Conservation (phyloP, 176 grass and related monocot genomes). For the Tuctoria greenei region DNA sequence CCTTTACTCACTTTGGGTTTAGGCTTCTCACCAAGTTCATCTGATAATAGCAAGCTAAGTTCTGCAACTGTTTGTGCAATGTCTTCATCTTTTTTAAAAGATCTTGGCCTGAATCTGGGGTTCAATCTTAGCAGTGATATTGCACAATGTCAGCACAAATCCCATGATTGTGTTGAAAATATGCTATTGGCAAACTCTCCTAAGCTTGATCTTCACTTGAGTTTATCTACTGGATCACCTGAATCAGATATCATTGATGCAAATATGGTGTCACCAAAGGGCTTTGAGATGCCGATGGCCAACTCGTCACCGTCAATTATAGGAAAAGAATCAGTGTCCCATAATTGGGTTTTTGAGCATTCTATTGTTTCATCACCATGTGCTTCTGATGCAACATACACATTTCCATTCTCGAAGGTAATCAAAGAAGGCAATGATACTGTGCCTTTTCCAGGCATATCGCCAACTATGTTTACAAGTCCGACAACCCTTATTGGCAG, state of each 20-base stretch:
- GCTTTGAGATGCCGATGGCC: conserved; percentile 18
- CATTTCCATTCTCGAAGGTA: conserved; percentile 45
- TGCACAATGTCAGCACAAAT: conserved; percentile 40
- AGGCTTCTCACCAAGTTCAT: conserved; percentile 57
- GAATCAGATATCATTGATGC: conserved; percentile 56
- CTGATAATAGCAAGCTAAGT: conserved; percentile 71
- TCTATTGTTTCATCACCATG: conserved; percentile 33
- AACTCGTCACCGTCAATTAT: conserved; percentile 12
- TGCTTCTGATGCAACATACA: conserved; percentile 41
- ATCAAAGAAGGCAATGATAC: conserved; percentile 22
- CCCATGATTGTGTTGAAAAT: conserved; percentile 33
- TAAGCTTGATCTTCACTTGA: conserved; percentile 67
- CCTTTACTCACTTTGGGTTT: conserved; percentile 56
- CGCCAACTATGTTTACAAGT: conserved; percentile 48
- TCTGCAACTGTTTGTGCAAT: conserved; percentile 54
- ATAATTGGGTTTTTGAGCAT: conserved; percentile 50
- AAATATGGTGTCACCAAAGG: conserved; percentile 29
- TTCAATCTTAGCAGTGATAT: conserved; percentile 47
- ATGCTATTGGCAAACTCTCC: neutral
- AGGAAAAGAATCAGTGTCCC: conserved; percentile 44
- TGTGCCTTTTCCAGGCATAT: conserved; percentile 41
- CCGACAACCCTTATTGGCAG: conserved; percentile 49
- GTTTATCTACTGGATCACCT: conserved; percentile 63
- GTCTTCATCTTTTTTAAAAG: conserved; percentile 59
- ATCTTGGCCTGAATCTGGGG: conserved; percentile 66